These are phyloP conservation scores for Aureobasidium uvarum DNA, from an alignment of 2,329 filamentous ascomycete species.

Conservation along the genomic window DNA sequence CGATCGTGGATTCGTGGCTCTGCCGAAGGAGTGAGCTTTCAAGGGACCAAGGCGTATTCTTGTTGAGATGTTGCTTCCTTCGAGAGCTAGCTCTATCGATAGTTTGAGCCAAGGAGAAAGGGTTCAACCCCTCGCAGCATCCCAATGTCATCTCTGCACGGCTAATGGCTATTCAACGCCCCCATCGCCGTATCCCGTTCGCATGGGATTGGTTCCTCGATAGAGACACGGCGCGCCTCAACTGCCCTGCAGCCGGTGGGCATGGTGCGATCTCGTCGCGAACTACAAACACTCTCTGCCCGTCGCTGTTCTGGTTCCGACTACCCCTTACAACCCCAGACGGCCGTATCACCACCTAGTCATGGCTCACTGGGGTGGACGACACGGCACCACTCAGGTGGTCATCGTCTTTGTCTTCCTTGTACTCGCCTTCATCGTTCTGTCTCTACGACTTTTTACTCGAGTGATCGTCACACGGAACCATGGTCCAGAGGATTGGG, in stretches of 20 bases:
- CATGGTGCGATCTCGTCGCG: not conserved
- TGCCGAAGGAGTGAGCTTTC: not conserved
- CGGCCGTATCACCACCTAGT: not conserved
- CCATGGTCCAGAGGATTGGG: constrained; percentile 27
- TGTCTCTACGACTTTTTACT: constrained; percentile 27
- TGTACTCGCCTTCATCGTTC: constrained; percentile 17
- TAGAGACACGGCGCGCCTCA: not conserved
- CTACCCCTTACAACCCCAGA: not conserved
- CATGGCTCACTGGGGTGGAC: constrained; percentile 6
- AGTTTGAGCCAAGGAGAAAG: not conserved
- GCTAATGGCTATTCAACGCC: not conserved
- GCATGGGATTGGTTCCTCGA: not conserved
- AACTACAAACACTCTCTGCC: not conserved
- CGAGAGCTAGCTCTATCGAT: not conserved
- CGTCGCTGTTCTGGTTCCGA: not conserved
- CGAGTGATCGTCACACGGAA: constrained; percentile 25
- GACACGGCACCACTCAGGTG: not conserved
- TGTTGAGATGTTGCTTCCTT: not conserved
- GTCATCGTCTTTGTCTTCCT: constrained; percentile 24
- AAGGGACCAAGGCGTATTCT: not conserved
- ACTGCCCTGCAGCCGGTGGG: constrained; percentile 13
- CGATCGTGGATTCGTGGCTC: not conserved
- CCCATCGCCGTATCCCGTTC: not conserved
- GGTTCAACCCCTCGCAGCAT: not conserved
- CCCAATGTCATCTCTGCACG: not conserved